Conservation (phyloP, 1,284 basidiomycete species). For the Leucoagaricus sp. region DNA sequence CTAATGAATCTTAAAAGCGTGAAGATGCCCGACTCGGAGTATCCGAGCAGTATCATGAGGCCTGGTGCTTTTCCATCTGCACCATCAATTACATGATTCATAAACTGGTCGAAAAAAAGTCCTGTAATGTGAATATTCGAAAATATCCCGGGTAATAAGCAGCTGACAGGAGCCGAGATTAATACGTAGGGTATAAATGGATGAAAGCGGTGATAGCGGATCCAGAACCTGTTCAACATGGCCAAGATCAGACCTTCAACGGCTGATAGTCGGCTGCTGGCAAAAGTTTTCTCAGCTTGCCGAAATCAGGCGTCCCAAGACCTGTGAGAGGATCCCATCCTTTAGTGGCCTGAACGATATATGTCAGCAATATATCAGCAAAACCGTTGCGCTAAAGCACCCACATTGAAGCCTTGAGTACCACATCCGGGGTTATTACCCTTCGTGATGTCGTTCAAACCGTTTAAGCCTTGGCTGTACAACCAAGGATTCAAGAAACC, state of each 20-base stretch:
- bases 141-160: too few species aligned
- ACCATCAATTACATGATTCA: too few species aligned
- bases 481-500: constrained; percentile 58
- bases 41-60: too few species aligned
- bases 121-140: too few species aligned
- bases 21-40: too few species aligned
- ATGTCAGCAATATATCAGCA: background rate
- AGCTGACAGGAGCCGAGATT: too few species aligned
- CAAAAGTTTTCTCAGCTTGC: constrained; percentile 26
- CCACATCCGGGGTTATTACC: constrained; percentile 52
- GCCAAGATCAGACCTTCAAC: background rate
- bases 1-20: too few species aligned
- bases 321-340: constrained; percentile 54
- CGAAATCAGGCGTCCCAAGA: constrained; percentile 50
- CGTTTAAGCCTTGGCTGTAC: constrained; percentile 37
- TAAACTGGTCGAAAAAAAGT: too few species aligned
- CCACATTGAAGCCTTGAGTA: constrained; percentile 45
- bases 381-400: constrained; percentile 15
- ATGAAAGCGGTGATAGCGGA: too few species aligned
- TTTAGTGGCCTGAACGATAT: constrained; percentile 30
- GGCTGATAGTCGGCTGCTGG: background rate
- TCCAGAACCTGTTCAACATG: too few species aligned
- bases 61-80: too few species aligned
- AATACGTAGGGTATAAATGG: too few species aligned
- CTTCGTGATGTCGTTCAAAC: constrained; percentile 48